These are phyloP conservation scores for Rubus idaeus DNA, from an alignment of 306 rosid species.

Conservation along the genomic window DNA sequence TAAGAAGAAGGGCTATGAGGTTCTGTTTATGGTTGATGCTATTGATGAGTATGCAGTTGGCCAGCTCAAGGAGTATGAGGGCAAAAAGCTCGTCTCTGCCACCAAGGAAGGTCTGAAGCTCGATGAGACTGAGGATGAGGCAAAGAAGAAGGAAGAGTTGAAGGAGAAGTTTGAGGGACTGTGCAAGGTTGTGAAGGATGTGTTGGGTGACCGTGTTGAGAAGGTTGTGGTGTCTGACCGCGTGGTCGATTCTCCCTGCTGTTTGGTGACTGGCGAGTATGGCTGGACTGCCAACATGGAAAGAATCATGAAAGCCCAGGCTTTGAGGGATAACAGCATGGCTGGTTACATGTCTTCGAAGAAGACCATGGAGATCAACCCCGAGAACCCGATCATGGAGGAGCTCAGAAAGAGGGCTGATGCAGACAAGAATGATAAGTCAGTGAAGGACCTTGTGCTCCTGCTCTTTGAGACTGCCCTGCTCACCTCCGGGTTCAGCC, in stretches of 20 bases:
- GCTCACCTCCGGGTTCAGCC: constrained; percentile 93
- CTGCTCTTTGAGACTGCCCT: constrained; percentile 86
- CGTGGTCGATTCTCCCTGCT: constrained; percentile 89
- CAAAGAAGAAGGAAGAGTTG: constrained; percentile 56
- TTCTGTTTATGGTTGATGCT: constrained; percentile 88
- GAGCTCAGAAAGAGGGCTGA: constrained; percentile 89
- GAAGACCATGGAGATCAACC: constrained; percentile 98
- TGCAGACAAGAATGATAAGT: constrained; percentile 85
- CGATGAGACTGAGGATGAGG: constrained; percentile 82
- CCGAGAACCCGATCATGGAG: constrained; percentile 91
- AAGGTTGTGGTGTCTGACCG: constrained; percentile 92
- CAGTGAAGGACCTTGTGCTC: constrained; percentile 91
- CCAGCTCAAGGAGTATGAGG: constrained; percentile 92
- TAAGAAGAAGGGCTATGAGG: constrained; percentile 85
- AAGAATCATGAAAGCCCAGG: constrained; percentile 94
- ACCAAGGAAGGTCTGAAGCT: constrained; percentile 91
- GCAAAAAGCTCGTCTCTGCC: constrained; percentile 87
- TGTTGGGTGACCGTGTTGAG: constrained; percentile 88
- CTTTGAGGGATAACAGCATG: constrained; percentile 88
- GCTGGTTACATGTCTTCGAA: constrained; percentile 94
- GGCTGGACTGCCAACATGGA: constrained; percentile 99
- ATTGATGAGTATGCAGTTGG: constrained; percentile 92
- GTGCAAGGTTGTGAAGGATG: constrained; percentile 92
- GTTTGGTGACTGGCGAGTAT: constrained; percentile 90
- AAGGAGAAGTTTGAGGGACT: constrained; percentile 78